Conservation (phyloP, 768 basidiomycete genomes). For the Xanthoconium purpureum region DNA sequence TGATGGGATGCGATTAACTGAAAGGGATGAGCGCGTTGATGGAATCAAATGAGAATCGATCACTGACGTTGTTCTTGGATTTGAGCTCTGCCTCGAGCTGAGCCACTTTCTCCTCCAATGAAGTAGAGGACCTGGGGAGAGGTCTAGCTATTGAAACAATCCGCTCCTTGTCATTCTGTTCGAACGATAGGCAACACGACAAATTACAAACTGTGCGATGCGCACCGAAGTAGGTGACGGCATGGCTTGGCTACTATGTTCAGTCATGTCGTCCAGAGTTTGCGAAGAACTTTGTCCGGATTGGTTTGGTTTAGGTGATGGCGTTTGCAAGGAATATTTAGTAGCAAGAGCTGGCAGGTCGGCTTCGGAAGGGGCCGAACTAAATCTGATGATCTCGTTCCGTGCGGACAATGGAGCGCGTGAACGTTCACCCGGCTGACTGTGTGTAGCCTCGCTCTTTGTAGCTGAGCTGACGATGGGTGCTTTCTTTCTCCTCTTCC, state of each 20-base stretch:
- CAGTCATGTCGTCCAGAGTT: background rate
- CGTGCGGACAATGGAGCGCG: conserved; percentile 19
- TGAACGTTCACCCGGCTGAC: conserved; percentile 7
- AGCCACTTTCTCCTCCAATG: conserved; percentile 30
- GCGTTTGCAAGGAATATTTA: background rate
- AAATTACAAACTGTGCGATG: background rate
- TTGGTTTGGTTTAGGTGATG: conserved; percentile 1
- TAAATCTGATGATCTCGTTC: conserved; percentile 29
- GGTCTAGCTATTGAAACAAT: background rate
- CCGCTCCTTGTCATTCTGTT: conserved; percentile 8
- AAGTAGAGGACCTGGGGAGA: background rate
- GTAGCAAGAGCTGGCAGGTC: background rate
- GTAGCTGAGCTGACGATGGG: conserved; percentile 16
- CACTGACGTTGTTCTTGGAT: conserved; percentile 38
- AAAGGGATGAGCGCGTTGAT: background rate
- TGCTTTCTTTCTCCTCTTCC: conserved; percentile 28
- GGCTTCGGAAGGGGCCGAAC: conserved; percentile 17
- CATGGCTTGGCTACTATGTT: conserved; percentile 3
- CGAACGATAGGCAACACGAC: conserved; percentile 4
- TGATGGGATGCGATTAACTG: conserved; percentile 55
- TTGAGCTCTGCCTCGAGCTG: conserved; percentile 45
- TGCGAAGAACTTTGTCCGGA: background rate
- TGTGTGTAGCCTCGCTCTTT: conserved; percentile 12
- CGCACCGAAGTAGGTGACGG: conserved; percentile 17
- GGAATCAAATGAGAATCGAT: background rate